phyloP scores from a whole-genome alignment of 306 rosid species.

The Oxytropis ochrocephala region DNA sequence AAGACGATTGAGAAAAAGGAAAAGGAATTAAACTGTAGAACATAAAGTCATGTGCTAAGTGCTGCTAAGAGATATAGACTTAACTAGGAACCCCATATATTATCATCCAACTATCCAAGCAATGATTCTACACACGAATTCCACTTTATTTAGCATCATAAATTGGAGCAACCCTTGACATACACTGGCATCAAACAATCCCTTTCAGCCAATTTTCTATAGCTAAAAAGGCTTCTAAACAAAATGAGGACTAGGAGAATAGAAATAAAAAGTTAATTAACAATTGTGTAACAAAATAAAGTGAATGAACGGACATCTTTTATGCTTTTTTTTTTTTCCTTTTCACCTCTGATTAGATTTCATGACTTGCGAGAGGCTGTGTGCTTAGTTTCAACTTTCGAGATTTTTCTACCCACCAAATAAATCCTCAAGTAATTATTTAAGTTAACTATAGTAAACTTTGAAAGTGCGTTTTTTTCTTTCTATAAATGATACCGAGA shows the following conservation, averaged over 20 bases:
- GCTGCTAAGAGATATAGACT: conserved; percentile 40
- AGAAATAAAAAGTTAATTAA: conserved; percentile 39
- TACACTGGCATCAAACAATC: conserved; percentile 37
- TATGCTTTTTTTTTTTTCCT: not conserved
- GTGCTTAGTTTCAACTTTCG: not conserved
- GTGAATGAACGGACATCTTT: not conserved
- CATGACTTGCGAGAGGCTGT: not conserved
- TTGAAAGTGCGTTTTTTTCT: too few species aligned
- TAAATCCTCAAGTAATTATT: not conserved
- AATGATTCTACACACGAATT: conserved; percentile 46
- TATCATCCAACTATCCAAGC: conserved; percentile 43
- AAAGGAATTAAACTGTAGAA: conserved; percentile 30
- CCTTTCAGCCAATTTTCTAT: conserved; percentile 65
- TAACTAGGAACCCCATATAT: conserved; percentile 45
- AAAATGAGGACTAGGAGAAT: conserved; percentile 33
- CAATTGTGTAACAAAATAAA: conserved; percentile 14
- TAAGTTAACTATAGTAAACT: too few species aligned
- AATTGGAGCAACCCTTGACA: conserved; percentile 24
- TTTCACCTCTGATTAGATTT: not conserved
- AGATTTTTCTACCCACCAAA: not conserved
- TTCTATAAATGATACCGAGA: too few species aligned
- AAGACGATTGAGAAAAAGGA: conserved; percentile 16
- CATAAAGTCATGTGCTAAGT: conserved; percentile 49
- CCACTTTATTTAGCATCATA: conserved; percentile 40
- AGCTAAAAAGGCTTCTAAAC: conserved; percentile 71